Base-by-base conservation (phyloP, 2,329 filamentous ascomycete genomes). In the Teratosphaeria gauchensis region DNA sequence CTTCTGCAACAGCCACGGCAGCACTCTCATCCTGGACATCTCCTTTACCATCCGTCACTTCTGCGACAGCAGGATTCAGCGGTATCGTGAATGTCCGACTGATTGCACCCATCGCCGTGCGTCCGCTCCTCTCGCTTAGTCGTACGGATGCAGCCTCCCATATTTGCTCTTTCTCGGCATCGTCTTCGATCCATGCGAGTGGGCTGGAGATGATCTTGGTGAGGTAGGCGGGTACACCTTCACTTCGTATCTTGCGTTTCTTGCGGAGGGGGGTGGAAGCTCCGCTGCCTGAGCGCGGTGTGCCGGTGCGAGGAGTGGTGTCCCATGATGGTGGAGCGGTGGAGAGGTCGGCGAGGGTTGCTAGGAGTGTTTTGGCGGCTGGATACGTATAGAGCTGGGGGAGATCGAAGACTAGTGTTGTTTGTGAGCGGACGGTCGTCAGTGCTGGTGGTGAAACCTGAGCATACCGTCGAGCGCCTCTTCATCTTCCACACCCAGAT, bases 381-480 rank as follows among this genome's bases (percentile, higher is more conserved):
- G 92, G 92, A 68, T 84, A 87, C 66, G 87, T 83, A 80, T 91
- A 90, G 62, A 92, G 80, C 68, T 91, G 89, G n/a, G 91, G 90
- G 30, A 96, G 82, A 69, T 92, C 88, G 59, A 87, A 77, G 59
- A 85, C 84, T 86, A 68, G n/a, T 32, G 32, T 24, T 16, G 21
- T 5, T 12, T 53, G 14, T 19, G 42, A 16, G n/a, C 42, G 42
- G 19, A 48, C 42, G n/a, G 58, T 5, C 54, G n/a, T 55, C 24
- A 38, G 19, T 55, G 54, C n/a, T 16, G 21, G n/a, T 21, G 9
- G 9, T 28, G 21, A n/a, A 16, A 53, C 28, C n/a, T 38, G 28
- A 6, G 16, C 59, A 31, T 61, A 72, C 71, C 71, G 60, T 72
- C 65, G 7, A 73, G 60, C 19, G 66, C 59, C 51, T 68, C 68